Percentiles rank a stretch among this genome's conserved stretches.
These are phyloP conservation scores for Kwoniella europaea DNA, from an alignment of 768 basidiomycete genomes.

Conservation along the genomic window DNA sequence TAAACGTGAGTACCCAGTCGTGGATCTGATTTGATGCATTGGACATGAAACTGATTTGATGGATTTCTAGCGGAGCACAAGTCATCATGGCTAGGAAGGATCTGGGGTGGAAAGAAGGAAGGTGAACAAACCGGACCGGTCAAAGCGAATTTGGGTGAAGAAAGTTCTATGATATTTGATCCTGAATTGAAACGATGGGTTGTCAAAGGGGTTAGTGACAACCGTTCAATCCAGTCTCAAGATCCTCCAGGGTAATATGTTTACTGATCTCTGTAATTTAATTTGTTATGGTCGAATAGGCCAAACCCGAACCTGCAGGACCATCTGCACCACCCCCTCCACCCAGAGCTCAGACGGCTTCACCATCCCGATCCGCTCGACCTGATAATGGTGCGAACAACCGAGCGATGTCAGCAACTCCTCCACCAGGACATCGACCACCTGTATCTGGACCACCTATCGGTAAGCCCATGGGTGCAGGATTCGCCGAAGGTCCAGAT, in stretches of 20 bases:
- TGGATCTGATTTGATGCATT: neutral
- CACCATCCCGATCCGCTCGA: slow-evolving; percentile 62
- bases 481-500: slow-evolving; percentile 27
- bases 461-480: neutral
- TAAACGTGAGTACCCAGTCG: slow-evolving; percentile 24
- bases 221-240: too few species aligned
- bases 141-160: slow-evolving; percentile 90
- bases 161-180: slow-evolving; percentile 89
- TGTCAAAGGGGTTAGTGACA: slow-evolving; percentile 75
- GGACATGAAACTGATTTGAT: neutral
- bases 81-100: slow-evolving; percentile 71
- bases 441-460: slow-evolving; percentile 25
- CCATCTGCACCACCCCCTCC: slow-evolving; percentile 72
- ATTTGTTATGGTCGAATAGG: neutral
- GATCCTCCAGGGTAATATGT: too few species aligned
- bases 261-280: too few species aligned
- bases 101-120: slow-evolving; percentile 77
- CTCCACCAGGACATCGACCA: slow-evolving; percentile 29
- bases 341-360: slow-evolving; percentile 81
- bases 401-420: slow-evolving; percentile 32
- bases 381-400: slow-evolving; percentile 13
- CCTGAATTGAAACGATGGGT: slow-evolving; percentile 95
- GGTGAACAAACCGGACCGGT: slow-evolving; percentile 70
- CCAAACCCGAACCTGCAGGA: slow-evolving; percentile 65
- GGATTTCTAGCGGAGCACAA: slow-evolving; percentile 30